Conservation (phyloP, 2,329 filamentous ascomycete genomes). For the Cadophora luteo-olivacea region DNA sequence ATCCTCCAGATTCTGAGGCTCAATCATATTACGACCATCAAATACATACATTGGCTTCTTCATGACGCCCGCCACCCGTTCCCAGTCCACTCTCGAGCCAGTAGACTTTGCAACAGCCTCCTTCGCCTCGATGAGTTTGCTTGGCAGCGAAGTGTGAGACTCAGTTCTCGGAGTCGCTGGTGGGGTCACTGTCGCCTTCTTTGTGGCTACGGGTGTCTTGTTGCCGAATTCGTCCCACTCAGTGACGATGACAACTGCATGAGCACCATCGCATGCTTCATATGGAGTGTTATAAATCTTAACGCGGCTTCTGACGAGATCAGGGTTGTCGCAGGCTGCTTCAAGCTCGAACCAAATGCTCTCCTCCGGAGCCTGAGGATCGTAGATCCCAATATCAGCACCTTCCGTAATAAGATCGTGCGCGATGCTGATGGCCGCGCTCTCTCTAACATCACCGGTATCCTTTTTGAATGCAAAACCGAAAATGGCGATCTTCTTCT, state of each 20-base stretch:
- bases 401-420: conserved; percentile 20
- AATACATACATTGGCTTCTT: conserved; percentile 56
- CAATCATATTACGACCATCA: conserved; percentile 50
- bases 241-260: conserved; percentile 18
- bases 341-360: conserved; percentile 19
- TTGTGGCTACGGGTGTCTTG: conserved; percentile 3
- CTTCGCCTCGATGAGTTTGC: conserved; percentile 24
- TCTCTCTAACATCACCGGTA: conserved; percentile 74
- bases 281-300: conserved; percentile 11
- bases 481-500: conserved; percentile 74
- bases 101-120: conserved; percentile 23
- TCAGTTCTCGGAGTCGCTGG: conserved; percentile 33
- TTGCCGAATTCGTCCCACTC: conserved; percentile 20
- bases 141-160: conserved; percentile 31
- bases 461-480: conserved; percentile 83
- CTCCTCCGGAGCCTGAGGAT: conserved; percentile 17
- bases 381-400: conserved; percentile 18
- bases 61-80: conserved; percentile 52
- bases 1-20: conserved; percentile 39
- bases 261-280: conserved; percentile 10
- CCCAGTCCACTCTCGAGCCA: conserved; percentile 51
- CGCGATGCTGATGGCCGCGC: conserved; percentile 18
- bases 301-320: conserved; percentile 5
- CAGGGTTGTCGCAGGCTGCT: conserved; percentile 7
- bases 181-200: conserved; percentile 16